Evolutionary conservation across 1,284 basidiomycete species (phyloP), one percentile per base, ranked within the genome.

Genomic region (Trametes versicolor): DNA sequence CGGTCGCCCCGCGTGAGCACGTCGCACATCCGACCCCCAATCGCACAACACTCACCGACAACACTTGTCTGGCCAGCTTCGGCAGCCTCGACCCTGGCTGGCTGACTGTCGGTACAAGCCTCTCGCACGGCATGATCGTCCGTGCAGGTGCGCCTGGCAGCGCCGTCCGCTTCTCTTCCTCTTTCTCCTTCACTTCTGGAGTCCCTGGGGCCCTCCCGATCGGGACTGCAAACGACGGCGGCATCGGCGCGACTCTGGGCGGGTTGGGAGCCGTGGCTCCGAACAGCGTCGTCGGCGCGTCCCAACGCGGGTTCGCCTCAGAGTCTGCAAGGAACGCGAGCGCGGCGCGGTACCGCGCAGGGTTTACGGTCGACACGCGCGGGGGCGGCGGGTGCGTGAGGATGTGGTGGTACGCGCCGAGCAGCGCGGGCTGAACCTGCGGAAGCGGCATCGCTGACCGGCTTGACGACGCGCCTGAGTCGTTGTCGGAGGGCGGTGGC

Each of bases 321-420:
- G 83, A 78, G 60, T 89, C 83, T 0, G 80, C 73, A 36, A 92
- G 81, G 15, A 93, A 78, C 0, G 87, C 82, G 82, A 92, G 86
- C 3, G 89, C 87, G 29, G 92, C 87, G 71, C 86, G 87, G 76
- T 92, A 91, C 55, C 89, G 83, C 2, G 84, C 77, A 21, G 85
- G 85, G 60, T 86, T 89, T 9, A 85, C 76, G 5, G 83, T 69
- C 1, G 73, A 77, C 3, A 80, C 77, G 51, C 79, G 80, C 1
- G 80, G 66, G 21, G 81, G 80, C 2, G 82, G 84, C 27, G 80
- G 89, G 68, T 91, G 86, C 0, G 87, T 90, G 59, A 91, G 83
- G 64, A 91, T 86, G 69, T 93, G 87, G 67, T 91, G 91, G 71
- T 91, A 92, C 3, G 90, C 91, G 7, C 80, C 79, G 47, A 90